phyloP scores from a whole-genome alignment of 2,329 filamentous ascomycete genomes.

The Penicillium sp. region DNA sequence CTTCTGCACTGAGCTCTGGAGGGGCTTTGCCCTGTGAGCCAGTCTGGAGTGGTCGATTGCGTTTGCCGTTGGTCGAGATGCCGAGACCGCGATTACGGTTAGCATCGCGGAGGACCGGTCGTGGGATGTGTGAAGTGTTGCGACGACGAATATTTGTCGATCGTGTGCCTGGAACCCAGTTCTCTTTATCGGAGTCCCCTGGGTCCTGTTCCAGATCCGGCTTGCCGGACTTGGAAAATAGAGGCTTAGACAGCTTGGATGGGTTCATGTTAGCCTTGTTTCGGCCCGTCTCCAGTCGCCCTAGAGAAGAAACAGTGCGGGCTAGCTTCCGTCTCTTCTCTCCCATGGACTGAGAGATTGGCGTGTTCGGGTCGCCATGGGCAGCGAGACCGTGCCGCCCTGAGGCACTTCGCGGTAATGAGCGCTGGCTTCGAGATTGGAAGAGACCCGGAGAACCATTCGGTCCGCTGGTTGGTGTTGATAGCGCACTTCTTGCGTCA shows the following conservation, averaged over 20 bases:
- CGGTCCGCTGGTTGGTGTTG: conserved; percentile 67
- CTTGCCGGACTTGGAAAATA: conserved; percentile 30
- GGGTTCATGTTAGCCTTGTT: conserved; percentile 37
- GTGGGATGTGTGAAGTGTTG: conserved; percentile 28
- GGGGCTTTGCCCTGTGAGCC: conserved; percentile 38
- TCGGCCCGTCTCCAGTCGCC: conserved; percentile 55
- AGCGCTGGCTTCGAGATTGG: conserved; percentile 63
- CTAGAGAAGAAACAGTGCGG: conserved; percentile 61
- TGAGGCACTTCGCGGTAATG: conserved; percentile 48
- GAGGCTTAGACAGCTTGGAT: conserved; percentile 27
- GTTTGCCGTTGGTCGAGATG: conserved; percentile 26
- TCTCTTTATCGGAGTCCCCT: conserved; percentile 91
- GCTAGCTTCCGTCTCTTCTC: conserved; percentile 63
- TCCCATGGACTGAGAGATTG: conserved; percentile 43
- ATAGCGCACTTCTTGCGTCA: conserved; percentile 73
- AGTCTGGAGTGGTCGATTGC: conserved; percentile 27
- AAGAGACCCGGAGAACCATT: conserved; percentile 73
- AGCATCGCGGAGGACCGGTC: conserved; percentile 49
- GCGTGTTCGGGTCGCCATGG: conserved; percentile 48
- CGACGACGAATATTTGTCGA: conserved; percentile 40
- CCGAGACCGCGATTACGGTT: conserved; percentile 29
- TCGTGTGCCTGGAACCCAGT: conserved; percentile 63
- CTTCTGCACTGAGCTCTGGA: conserved; percentile 57
- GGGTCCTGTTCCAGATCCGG: conserved; percentile 48
- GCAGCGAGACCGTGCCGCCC: conserved; percentile 54